Base-by-base conservation (phyloP, 176 grass and related monocot species). In the Hordeum vulgare region DNA sequence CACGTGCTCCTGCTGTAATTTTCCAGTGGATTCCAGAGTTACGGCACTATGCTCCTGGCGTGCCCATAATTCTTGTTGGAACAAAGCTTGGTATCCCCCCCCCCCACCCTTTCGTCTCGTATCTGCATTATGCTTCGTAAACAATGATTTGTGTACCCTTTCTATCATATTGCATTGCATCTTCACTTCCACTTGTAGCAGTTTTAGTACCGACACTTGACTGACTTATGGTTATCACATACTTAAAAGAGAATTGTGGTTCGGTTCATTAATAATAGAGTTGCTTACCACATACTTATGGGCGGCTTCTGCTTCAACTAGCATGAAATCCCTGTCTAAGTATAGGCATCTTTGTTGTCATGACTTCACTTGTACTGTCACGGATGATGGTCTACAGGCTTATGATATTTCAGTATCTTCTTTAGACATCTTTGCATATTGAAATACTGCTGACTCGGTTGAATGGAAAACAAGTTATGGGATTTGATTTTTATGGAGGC, bases 1-100 rank as follows among this genome's bases (percentile, higher is more conserved):
- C 47, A 51, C 7, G 47, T 51, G 27, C 28, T 15, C n/a, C n/a
- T n/a, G n/a, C n/a, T 79, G 23, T 37, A 57, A 21, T 67, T 58
- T 57, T 75, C 42, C 89, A 94, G 92, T 94, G 92, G 92, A 91
- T 94, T 79, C 92, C 92, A 76, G 92, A 91, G 66, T 31, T 94
- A 64, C 78, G 86, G 71, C 92, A 94, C 80, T 94, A 91, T 82
- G 92, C 92, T 66, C 92, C 87, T 82, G 92, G 92, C 20, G 92
- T 94, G 68, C 92, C 89, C 64, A 91, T 91, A 64, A 89, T 87
- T 85, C 89, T 94, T 66, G 89, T 91, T 21, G 86, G 89, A 17
- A 94, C 92, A 87, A 91, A 94, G 61, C 89, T 94, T 85, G 91
- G 88, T 94, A 88, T 41, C 86, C 34, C 82, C 45, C 45, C 25